Evolutionary conservation across 768 basidiomycete genomes (phyloP).

Genomic region (Candolleomyces aberdarensis): DNA sequence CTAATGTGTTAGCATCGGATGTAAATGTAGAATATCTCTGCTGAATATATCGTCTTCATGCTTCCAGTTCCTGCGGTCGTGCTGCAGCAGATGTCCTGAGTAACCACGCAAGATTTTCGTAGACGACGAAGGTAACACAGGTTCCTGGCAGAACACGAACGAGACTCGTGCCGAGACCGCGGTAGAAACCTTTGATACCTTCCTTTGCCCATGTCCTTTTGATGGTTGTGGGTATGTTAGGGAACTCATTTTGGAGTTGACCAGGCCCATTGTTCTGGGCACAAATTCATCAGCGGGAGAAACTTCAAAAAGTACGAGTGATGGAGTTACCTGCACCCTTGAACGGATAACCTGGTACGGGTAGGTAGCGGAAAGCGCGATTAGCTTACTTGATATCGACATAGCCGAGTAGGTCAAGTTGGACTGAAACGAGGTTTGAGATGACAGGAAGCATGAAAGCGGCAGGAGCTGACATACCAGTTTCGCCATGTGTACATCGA

Average conservation of each 20-base stretch:
- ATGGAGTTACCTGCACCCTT: constrained; percentile 72
- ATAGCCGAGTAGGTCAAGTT: constrained; percentile 90
- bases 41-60: not conserved
- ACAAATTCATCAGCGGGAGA: not conserved
- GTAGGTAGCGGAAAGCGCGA: constrained; percentile 82
- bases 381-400: constrained; percentile 87
- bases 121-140: constrained; percentile 97
- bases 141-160: constrained; percentile 95
- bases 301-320: not conserved
- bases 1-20: not conserved
- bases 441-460: not conserved
- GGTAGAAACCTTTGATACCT: constrained; percentile 85
- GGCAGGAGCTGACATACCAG: constrained; percentile 51
- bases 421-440: constrained; percentile 48
- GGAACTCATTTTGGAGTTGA: constrained; percentile 59
- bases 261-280: constrained; percentile 56
- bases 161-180: constrained; percentile 91
- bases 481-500: constrained; percentile 77
- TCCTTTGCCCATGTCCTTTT: constrained; percentile 78
- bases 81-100: constrained; percentile 63
- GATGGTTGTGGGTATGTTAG: constrained; percentile 80
- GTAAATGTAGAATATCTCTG: not conserved
- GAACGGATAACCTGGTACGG: constrained; percentile 98
- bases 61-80: constrained; percentile 17
- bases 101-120: constrained; percentile 88